phyloP scores from a whole-genome alignment of 495 filamentous ascomycete species.

The Copromyces sp. region DNA sequence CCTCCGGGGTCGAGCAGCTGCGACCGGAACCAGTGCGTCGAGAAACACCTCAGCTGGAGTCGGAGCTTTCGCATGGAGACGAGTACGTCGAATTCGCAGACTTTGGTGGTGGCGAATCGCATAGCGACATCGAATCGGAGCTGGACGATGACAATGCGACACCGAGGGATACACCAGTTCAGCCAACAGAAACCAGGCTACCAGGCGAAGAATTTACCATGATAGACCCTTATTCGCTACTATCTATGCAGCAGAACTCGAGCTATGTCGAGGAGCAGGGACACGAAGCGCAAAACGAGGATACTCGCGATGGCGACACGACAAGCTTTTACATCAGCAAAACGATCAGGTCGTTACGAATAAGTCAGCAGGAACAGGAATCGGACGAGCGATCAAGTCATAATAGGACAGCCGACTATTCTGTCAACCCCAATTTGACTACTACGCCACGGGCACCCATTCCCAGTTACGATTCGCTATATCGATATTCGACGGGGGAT shows the following conservation, averaged over 20 bases:
- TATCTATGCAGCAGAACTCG: conserved; percentile 30
- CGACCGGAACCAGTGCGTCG: neutral
- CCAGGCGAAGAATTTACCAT: conserved; percentile 41
- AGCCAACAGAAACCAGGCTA: conserved; percentile 30
- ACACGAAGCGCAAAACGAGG: conserved; percentile 21
- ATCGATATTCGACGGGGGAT: neutral
- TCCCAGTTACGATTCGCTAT: neutral
- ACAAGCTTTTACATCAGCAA: conserved; percentile 36
- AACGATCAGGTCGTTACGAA: conserved; percentile 24
- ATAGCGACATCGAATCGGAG: conserved; percentile 16
- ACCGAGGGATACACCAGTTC: neutral
- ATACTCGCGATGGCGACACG: conserved; percentile 35
- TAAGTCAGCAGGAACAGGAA: neutral
- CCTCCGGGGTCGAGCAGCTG: neutral
- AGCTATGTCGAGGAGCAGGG: conserved; percentile 22
- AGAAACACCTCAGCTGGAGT: conserved; percentile 7
- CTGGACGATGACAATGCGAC: conserved; percentile 1
- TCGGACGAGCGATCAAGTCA: neutral
- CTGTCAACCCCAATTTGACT: neutral
- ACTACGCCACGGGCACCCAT: neutral
- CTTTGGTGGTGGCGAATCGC: conserved; percentile 10
- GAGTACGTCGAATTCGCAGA: conserved; percentile 10
- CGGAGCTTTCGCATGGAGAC: conserved; percentile 2
- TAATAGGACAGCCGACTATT: neutral
- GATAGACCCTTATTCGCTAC: conserved; percentile 36